phyloP scores from a whole-genome alignment of 805 yeast genomes.

The Cyberlindnera saturnus region DNA sequence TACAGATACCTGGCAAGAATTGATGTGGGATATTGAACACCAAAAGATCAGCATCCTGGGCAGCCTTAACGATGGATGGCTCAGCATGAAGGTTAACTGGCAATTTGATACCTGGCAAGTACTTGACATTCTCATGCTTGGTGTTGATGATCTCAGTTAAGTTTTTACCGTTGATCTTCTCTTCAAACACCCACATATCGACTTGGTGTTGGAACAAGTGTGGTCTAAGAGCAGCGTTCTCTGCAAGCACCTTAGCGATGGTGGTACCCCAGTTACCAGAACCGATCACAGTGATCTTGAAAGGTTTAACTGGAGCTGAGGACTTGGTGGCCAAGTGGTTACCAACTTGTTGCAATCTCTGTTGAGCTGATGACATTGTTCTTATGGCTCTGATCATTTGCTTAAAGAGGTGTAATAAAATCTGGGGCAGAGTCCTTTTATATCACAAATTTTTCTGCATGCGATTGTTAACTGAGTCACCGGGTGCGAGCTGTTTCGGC shows the following conservation, averaged over 20 bases:
- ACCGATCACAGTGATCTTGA: conserved; percentile 73
- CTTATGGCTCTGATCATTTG: not conserved
- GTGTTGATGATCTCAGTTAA: conserved; percentile 88
- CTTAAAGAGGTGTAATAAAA: too few relatives aligned
- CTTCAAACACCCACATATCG: conserved; percentile 97
- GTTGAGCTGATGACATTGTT: conserved; percentile 16
- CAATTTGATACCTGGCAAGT: conserved; percentile 80
- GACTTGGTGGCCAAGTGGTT: conserved; percentile 17
- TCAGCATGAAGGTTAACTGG: conserved; percentile 86
- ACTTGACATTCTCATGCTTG: conserved; percentile 89
- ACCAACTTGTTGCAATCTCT: conserved; percentile 20
- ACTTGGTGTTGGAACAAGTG: conserved; percentile 67
- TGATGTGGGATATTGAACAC: conserved; percentile 97
- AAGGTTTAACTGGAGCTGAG: conserved; percentile 29
- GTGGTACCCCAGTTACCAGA: conserved; percentile 99
- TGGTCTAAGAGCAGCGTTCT: conserved; percentile 70
- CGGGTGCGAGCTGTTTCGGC: too few relatives aligned
- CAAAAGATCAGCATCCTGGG: conserved; percentile 74
- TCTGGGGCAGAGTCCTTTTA: too few relatives aligned
- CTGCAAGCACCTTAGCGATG: conserved; percentile 91
- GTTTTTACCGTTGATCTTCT: conserved; percentile 59
- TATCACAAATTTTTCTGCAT: too few relatives aligned
- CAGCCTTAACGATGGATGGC: conserved; percentile 75
- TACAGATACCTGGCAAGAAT: conserved; percentile 72
- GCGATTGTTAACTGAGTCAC: too few relatives aligned